Base-by-base conservation (phyloP, 225 moss, liverwort and hornwort genomes). In the Polytrichum commune region DNA sequence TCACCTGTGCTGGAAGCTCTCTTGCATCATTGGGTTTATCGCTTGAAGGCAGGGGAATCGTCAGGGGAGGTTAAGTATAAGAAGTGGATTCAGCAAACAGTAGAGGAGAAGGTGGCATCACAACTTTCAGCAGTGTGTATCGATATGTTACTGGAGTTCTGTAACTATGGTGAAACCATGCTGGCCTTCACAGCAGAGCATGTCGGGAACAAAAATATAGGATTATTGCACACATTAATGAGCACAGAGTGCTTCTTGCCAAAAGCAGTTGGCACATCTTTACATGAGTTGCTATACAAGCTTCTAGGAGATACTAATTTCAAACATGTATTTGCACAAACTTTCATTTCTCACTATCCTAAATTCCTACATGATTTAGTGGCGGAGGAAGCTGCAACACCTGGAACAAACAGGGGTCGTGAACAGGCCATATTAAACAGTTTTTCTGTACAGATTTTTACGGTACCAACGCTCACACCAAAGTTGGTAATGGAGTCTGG, bases 381-480 rank as follows among this genome's bases (percentile, higher is more conserved):
- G 56, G 78, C 76, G 29, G 96, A 92, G 46, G 93, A 89, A 63
- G 87, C 73, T 77, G 73, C 80, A 73, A 73, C 69, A 68, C 62
- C 74, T 25, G 74, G 62, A 68, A 71, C 62, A 77, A 86, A 62
- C 85, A 93, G 81, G 71, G 30, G 71, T 82, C 80, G 85, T 57
- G 95, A 96, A 70, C 87, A 75, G 64, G 78, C 90, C 67, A 91
- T 96, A 64, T 76, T 92, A 33, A 81, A 87, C 72, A 90, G 83
- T 75, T 96, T 96, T 74, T 96, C 96, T 82, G 96, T 96, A 75
- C 96, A 96, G 78, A 77, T 96, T 76, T 96, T 96, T 67, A 96
- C 96, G 19, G 96, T 96, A 69, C 96, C 96, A 29, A 92, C 93
- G 54, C 87, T 96, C 53, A 96, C 93, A 60, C 93, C 91, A 30